phyloP scores from a whole-genome alignment of 1,139 yeast genomes.

The Yamadazyma triangularis region DNA sequence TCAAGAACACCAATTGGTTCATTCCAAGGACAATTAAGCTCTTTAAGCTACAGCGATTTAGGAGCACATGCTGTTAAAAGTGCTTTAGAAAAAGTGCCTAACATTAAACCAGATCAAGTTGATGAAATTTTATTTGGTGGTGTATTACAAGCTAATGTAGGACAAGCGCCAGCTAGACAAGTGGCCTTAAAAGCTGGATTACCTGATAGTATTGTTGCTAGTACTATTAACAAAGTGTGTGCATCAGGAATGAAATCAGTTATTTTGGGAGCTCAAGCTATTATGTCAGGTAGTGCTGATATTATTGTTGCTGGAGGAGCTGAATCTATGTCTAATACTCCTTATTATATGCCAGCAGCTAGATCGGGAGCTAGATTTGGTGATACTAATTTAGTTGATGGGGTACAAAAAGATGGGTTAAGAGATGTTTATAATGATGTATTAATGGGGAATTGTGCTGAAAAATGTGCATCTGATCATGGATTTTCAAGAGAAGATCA shows the following conservation, averaged over 20 bases:
- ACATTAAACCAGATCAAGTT: slow-evolving; percentile 69
- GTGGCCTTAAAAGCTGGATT: slow-evolving; percentile 91
- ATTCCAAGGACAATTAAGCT: slow-evolving; percentile 77
- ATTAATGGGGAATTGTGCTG: slow-evolving; percentile 97
- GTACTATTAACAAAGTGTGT: slow-evolving; percentile 94
- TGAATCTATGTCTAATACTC: slow-evolving; percentile 94
- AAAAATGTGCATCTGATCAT: slow-evolving; percentile 83
- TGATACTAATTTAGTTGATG: slow-evolving; percentile 73
- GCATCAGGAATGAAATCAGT: slow-evolving; percentile 94
- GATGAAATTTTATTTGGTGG: slow-evolving; percentile 94
- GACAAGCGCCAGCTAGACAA: slow-evolving; percentile 98
- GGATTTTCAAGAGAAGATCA: slow-evolving; percentile 62
- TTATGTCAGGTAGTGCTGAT: slow-evolving; percentile 84
- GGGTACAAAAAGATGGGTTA: slow-evolving; percentile 86
- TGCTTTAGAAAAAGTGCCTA: slow-evolving; percentile 69
- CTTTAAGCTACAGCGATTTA: slow-evolving; percentile 74
- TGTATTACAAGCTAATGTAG: slow-evolving; percentile 88
- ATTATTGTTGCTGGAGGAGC: slow-evolving; percentile 97
- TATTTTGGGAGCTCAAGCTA: slow-evolving; percentile 86
- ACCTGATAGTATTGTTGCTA: slow-evolving; percentile 70
- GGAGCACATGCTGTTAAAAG: slow-evolving; percentile 91
- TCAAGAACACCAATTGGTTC: slow-evolving; percentile 96
- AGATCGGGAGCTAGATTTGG: slow-evolving; percentile 91
- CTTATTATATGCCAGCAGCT: slow-evolving; percentile 84
- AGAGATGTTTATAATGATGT: slow-evolving; percentile 80